A percentile compares a stretch with the other conserved stretches of the same genome.
phyloP scores from a whole-genome alignment of 495 filamentous ascomycete species.

The Penicillium parvum region DNA sequence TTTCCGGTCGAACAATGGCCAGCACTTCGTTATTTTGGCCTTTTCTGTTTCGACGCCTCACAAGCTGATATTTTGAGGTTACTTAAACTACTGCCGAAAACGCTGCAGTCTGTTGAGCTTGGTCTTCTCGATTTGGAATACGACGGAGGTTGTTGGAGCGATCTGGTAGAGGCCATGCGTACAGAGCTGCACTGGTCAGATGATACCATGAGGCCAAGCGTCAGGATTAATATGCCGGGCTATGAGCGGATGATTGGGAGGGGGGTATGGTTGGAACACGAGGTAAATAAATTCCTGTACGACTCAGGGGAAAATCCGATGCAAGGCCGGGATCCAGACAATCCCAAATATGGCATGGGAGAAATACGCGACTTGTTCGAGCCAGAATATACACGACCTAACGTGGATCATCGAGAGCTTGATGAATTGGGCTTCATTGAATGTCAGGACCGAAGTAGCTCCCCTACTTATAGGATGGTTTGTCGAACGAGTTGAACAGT shows the following conservation, averaged over 20 bases:
- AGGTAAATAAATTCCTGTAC: conserved; percentile 15
- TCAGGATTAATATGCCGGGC: not conserved
- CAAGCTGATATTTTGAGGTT: conserved; percentile 4
- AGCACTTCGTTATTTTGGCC: conserved; percentile 6
- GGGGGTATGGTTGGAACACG: conserved; percentile 1
- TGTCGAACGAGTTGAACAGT: no score
- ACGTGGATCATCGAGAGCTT: conserved; percentile 5
- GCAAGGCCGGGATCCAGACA: conserved; percentile 1
- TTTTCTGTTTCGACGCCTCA: conserved; percentile 4
- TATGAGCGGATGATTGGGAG: conserved; percentile 1
- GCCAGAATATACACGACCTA: conserved; percentile 13
- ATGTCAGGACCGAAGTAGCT: no score
- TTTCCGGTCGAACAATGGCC: conserved; percentile 10
- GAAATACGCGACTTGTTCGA: conserved; percentile 12
- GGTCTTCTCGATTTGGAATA: conserved; percentile 2
- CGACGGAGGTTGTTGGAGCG: not conserved
- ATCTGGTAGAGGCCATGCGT: conserved; percentile 5
- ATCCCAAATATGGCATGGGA: conserved; percentile 12
- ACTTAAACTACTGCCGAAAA: conserved; percentile 4
- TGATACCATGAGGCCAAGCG: not conserved
- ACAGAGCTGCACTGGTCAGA: conserved; percentile 1
- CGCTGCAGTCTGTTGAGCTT: conserved; percentile 7
- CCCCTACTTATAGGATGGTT: no score
- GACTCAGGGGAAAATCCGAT: conserved; percentile 15
- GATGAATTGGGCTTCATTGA: conserved; percentile 4